Evolutionary conservation across 768 basidiomycete species (phyloP), one percentile per base, ranked within the genome.

Genomic region (Agrocybe pediades): DNA sequence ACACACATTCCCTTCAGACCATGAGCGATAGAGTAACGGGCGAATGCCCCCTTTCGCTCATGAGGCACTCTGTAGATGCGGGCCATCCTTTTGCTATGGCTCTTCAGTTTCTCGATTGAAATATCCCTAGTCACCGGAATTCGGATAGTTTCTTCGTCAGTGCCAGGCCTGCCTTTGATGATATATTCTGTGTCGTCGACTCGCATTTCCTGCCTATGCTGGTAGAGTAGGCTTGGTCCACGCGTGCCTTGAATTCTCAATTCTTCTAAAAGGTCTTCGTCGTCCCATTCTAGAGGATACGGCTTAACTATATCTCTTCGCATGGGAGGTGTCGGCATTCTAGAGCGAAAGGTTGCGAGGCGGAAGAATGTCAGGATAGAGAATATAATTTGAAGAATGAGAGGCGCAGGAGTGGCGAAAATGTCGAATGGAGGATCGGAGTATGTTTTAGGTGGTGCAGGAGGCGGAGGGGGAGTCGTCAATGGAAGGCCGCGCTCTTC

Each of bases 181-280:
- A 56, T 44, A 41, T 65, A 65, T 46, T 61, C 55, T 19, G 58
- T 57, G n/a, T 62, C 63, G n/a, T n/a, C n/a, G n/a, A n/a, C n/a
- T n/a, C n/a, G n/a, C n/a, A n/a, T n/a, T n/a, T n/a, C n/a, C n/a
- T n/a, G n/a, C n/a, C n/a, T n/a, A n/a, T n/a, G n/a, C n/a, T n/a
- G n/a, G n/a, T n/a, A n/a, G n/a, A n/a, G n/a, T n/a, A n/a, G n/a
- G n/a, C n/a, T n/a, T n/a, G n/a, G n/a, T n/a, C n/a, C n/a, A n/a
- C n/a, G n/a, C n/a, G n/a, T n/a, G n/a, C n/a, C n/a, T n/a, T n/a
- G n/a, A n/a, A n/a, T n/a, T n/a, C n/a, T n/a, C n/a, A n/a, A n/a
- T n/a, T n/a, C n/a, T n/a, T n/a, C n/a, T n/a, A n/a, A n/a, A n/a
- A n/a, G n/a, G n/a, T n/a, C n/a, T n/a, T n/a, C n/a, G n/a, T n/a